These are phyloP conservation scores for Hymenoscyphus albidus DNA, from an alignment of 2,329 filamentous ascomycete genomes.

Conservation along the genomic window DNA sequence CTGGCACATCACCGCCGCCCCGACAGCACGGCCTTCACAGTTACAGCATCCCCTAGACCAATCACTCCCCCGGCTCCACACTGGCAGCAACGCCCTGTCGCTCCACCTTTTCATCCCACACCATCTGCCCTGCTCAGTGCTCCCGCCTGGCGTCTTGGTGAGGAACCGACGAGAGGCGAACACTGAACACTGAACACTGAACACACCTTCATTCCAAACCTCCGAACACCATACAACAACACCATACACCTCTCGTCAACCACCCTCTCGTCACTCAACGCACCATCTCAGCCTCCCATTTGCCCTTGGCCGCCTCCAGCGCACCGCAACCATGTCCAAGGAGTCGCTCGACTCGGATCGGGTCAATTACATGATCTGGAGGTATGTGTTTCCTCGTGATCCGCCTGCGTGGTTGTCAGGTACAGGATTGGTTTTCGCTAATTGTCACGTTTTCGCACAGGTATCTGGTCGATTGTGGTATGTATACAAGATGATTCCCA, in stretches of 20 bases:
- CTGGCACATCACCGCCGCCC: not conserved
- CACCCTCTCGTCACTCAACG: slow-evolving; percentile 13
- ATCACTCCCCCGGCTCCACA: not conserved
- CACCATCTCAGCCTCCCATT: slow-evolving; percentile 9
- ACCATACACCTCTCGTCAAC: not conserved
- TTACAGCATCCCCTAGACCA: not conserved
- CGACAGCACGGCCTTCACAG: not conserved
- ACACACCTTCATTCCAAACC: slow-evolving; percentile 24
- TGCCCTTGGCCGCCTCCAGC: slow-evolving; percentile 8
- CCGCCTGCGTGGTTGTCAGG: slow-evolving; percentile 27
- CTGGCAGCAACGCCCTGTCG: not conserved
- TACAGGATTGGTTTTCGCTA: slow-evolving; percentile 30
- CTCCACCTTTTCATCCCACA: not conserved
- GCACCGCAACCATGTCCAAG: slow-evolving; percentile 33
- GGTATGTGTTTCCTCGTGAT: slow-evolving; percentile 47
- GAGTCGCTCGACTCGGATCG: slow-evolving; percentile 56
- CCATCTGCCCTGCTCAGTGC: not conserved
- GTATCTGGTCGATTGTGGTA: slow-evolving; percentile 37
- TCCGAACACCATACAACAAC: slow-evolving; percentile 14
- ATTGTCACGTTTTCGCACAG: slow-evolving; percentile 30
- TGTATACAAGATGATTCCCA: slow-evolving; percentile 19
- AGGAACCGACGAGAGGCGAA: not conserved
- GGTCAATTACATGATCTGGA: slow-evolving; percentile 69
- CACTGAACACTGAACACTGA: slow-evolving; percentile 3
- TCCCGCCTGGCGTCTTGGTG: not conserved